phyloP scores from a whole-genome alignment of 805 yeast genomes.

The Hanseniaspora occidentalis region DNA sequence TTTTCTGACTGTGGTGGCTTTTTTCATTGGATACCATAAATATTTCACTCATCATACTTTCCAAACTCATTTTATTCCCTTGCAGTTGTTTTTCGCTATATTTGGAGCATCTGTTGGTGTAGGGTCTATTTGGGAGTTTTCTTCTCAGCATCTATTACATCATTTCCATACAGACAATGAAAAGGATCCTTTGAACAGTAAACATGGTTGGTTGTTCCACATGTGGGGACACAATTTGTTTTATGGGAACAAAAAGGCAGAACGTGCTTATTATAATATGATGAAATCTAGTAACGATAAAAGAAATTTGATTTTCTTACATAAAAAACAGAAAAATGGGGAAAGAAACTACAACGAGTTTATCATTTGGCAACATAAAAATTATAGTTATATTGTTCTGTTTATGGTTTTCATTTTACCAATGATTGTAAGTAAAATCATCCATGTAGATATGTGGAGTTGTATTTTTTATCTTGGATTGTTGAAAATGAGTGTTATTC shows the following conservation, averaged over 20 bases:
- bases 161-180: slow-evolving; percentile 84
- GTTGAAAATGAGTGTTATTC: slow-evolving; percentile 55
- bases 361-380: slow-evolving; percentile 57
- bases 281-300: slow-evolving; percentile 1
- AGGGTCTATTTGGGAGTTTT: slow-evolving; percentile 16
- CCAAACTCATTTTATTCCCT: slow-evolving; percentile 11
- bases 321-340: neutral
- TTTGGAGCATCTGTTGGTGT: slow-evolving; percentile 18
- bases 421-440: slow-evolving; percentile 47
- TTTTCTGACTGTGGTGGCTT: slow-evolving; percentile 11
- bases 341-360: neutral
- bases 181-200: slow-evolving; percentile 74
- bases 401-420: slow-evolving; percentile 52
- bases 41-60: slow-evolving; percentile 17
- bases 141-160: slow-evolving; percentile 61
- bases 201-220: slow-evolving; percentile 69
- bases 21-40: slow-evolving; percentile 19
- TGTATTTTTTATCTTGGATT: slow-evolving; percentile 57
- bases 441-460: slow-evolving; percentile 73
- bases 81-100: slow-evolving; percentile 13
- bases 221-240: slow-evolving; percentile 84
- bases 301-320: neutral
- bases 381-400: slow-evolving; percentile 45
- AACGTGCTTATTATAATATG: slow-evolving; percentile 17
- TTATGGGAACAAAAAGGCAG: slow-evolving; percentile 46